Percentiles rank a stretch among this genome's conserved stretches.
These are phyloP conservation scores for Aspergillus bombycis DNA, from an alignment of 2,329 filamentous ascomycete species.

Conservation along the genomic window DNA sequence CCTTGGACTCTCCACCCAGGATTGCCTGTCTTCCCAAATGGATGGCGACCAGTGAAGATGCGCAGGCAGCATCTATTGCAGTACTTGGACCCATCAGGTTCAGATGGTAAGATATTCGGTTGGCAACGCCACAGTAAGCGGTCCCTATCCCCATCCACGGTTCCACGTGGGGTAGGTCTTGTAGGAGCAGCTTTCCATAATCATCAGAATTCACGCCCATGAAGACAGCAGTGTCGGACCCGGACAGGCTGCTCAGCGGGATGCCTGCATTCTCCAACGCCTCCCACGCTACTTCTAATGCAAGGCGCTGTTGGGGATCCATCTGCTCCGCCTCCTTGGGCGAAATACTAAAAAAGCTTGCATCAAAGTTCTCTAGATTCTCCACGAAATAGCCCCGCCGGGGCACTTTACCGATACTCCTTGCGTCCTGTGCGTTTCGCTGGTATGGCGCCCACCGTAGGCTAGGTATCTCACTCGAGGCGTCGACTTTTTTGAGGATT, in stretches of 20 bases:
- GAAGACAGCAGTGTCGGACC: conserved; percentile 34
- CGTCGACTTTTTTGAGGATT: conserved; percentile 32
- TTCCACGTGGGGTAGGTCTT: conserved; percentile 42
- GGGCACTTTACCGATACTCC: conserved; percentile 19
- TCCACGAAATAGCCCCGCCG: conserved; percentile 36
- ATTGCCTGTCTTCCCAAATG: conserved; percentile 24
- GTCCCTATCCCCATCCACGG: conserved; percentile 47
- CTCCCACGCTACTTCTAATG: conserved; percentile 27
- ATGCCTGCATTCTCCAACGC: conserved; percentile 30
- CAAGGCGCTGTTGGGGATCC: conserved; percentile 35
- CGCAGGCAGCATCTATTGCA: conserved; percentile 30
- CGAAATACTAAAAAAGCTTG: conserved; percentile 32
- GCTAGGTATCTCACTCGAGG: conserved; percentile 32
- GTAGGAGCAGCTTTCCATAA: conserved; percentile 40
- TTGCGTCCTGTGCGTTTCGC: conserved; percentile 31
- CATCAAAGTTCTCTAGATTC: conserved; percentile 32
- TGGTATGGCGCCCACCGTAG: conserved; percentile 37
- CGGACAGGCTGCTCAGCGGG: conserved; percentile 21
- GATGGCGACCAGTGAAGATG: conserved; percentile 26
- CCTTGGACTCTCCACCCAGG: conserved; percentile 15
- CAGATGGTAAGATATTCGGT: conserved; percentile 29
- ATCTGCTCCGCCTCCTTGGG: conserved; percentile 32
- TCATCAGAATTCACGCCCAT: conserved; percentile 40
- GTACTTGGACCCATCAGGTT: conserved; percentile 28
- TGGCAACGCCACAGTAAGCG: conserved; percentile 38